Evolutionary conservation across 495 filamentous ascomycete species (phyloP).

Genomic region (Glutinoglossum americanum): DNA sequence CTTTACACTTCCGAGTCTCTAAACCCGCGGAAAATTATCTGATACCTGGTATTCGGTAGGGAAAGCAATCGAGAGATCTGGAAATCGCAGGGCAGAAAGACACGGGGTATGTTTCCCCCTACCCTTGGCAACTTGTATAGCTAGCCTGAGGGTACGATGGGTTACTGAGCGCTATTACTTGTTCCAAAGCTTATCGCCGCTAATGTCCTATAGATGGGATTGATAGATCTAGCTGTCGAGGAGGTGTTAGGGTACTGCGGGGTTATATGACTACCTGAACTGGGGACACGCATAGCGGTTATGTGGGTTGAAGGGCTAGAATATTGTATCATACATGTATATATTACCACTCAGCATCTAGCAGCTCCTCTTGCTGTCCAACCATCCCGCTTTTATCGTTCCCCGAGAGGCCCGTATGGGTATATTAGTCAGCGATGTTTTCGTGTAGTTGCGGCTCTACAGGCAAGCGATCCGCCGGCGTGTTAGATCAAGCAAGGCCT

Average conservation of each 20-base stretch:
- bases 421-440: too few species aligned
- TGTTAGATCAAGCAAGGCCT: too few species aligned
- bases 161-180: neutral
- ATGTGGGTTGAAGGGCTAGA: neutral
- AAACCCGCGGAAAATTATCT: neutral
- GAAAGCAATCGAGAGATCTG: constrained; percentile 48
- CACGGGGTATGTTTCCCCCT: constrained; percentile 36
- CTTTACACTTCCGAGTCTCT: neutral
- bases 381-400: neutral
- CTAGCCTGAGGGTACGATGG: neutral
- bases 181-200: neutral
- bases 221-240: neutral
- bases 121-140: neutral
- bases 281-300: neutral
- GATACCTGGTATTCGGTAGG: constrained; percentile 22
- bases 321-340: neutral
- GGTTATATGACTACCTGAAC: neutral
- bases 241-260: neutral
- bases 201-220: neutral
- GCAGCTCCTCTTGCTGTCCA: neutral
- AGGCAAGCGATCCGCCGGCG: neutral
- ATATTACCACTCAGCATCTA: neutral
- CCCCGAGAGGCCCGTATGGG: neutral
- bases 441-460: neutral
- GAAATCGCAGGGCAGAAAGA: constrained; percentile 67